Conservation (phyloP, 257 asterid genomes). For the Thymus quinquecostatus region DNA sequence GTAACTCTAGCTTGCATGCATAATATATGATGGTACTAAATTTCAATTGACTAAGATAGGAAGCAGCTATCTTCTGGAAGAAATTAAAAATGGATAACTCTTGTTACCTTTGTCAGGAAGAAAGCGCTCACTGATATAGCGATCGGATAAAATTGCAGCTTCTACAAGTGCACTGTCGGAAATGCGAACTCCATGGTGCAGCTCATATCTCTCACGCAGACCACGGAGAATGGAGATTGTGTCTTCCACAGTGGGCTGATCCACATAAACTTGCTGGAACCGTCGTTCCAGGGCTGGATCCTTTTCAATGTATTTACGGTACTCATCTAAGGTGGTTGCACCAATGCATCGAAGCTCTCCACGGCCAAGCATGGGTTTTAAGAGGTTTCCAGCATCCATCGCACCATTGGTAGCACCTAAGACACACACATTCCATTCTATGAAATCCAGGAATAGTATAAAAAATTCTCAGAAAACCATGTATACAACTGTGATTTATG, state of each 20-base stretch:
- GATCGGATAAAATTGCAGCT: slow-evolving; percentile 91
- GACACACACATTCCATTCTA: slow-evolving; percentile 17
- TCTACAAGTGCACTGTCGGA: slow-evolving; percentile 93
- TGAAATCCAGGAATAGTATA: background rate
- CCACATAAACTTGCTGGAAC: slow-evolving; percentile 97
- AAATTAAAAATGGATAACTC: slow-evolving; percentile 2
- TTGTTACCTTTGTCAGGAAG: slow-evolving; percentile 90
- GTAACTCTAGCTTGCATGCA: background rate
- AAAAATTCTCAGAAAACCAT: background rate
- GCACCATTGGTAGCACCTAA: slow-evolving; percentile 97
- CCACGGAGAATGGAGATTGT: slow-evolving; percentile 95
- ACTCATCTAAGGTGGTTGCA: slow-evolving; percentile 94
- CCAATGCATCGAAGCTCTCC: slow-evolving; percentile 98
- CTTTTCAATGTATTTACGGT: slow-evolving; percentile 88
- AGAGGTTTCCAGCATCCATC: slow-evolving; percentile 97
- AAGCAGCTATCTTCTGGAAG: background rate
- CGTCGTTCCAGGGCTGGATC: slow-evolving; percentile 94
- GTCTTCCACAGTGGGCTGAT: slow-evolving; percentile 90
- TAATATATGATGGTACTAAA: background rate
- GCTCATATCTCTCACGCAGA: slow-evolving; percentile 89
- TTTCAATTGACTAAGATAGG: background rate
- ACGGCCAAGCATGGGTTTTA: slow-evolving; percentile 98
- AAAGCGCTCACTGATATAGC: slow-evolving; percentile 89
- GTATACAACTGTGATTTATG: background rate
- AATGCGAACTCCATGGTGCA: slow-evolving; percentile 95